Conservation (phyloP, 768 basidiomycete genomes). For the Cystofilobasidium macerans region DNA sequence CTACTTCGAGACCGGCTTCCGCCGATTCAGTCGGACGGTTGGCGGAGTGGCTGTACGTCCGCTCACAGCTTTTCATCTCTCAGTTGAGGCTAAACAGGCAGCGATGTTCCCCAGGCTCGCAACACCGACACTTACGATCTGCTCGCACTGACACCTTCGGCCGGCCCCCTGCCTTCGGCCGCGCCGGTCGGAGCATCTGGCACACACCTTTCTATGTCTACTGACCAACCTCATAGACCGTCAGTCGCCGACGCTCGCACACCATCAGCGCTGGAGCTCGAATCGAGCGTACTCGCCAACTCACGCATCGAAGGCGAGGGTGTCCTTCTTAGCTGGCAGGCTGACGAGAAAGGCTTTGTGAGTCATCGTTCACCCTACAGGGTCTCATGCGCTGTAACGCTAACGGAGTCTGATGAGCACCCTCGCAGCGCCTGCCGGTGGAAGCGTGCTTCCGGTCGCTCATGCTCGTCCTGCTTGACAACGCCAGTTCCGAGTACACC, state of each 20-base stretch:
- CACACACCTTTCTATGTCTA: no score
- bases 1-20: conserved; percentile 91
- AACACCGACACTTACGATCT: neutral
- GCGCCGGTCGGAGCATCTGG: no score
- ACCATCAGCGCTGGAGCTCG: conserved; percentile 1
- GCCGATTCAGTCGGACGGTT: conserved; percentile 74
- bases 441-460: conserved; percentile 79
- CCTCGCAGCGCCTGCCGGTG: conserved; percentile 60
- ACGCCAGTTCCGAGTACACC: conserved; percentile 80
- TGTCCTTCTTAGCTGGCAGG: conserved; percentile 73
- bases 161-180: neutral
- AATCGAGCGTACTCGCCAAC: conserved; percentile 6
- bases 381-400: no score
- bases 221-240: neutral
- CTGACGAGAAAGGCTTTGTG: conserved; percentile 77
- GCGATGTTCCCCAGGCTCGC: neutral
- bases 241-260: neutral
- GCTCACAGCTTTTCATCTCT: neutral
- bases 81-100: no score
- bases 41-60: conserved; percentile 45
- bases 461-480: conserved; percentile 84
- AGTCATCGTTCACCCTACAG: conserved; percentile 34
- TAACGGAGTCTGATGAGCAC: conserved; percentile 29
- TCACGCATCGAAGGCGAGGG: conserved; percentile 60
- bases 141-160: neutral